Conservation (phyloP, 345 rosid genomes). For the Acer negundo region DNA sequence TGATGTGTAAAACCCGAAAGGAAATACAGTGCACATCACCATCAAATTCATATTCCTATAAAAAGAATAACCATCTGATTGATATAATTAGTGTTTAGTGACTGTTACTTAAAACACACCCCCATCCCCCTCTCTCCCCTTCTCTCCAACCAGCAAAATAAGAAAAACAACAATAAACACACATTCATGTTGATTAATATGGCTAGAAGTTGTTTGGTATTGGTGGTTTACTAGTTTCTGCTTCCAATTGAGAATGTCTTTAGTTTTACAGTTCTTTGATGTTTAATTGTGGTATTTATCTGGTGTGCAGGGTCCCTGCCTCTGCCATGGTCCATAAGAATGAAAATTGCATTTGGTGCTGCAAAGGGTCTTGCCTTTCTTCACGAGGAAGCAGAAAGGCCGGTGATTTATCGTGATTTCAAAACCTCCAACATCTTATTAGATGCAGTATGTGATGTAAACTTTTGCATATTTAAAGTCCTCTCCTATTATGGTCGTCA, state of each 20-base stretch:
- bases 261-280: not conserved
- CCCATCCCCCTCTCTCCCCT: no score
- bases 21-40: not conserved
- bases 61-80: no score
- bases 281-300: slow-evolving; percentile 1
- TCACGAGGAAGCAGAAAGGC: slow-evolving; percentile 95
- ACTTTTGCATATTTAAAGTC: not conserved
- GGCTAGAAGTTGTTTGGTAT: not conserved
- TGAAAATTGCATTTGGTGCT: slow-evolving; percentile 95
- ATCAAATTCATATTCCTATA: not conserved
- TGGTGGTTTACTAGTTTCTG: slow-evolving; percentile 1
- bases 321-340: slow-evolving; percentile 95
- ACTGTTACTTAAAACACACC: no score
- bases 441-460: slow-evolving; percentile 65
- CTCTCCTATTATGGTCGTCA: slow-evolving; percentile 2
- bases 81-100: no score
- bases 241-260: not conserved
- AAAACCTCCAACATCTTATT: slow-evolving; percentile 93
- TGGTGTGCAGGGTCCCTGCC: slow-evolving; percentile 79
- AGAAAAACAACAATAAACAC: no score
- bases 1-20: not conserved
- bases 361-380: slow-evolving; percentile 98
- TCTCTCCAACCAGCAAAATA: no score
- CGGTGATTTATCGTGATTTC: slow-evolving; percentile 95
- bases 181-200: not conserved